Percentiles rank a stretch among this genome's conserved stretches.
These are phyloP conservation scores for Pseudogymnoascus sp. DNA, from an alignment of 2,329 filamentous ascomycete species.

Conservation along the genomic window DNA sequence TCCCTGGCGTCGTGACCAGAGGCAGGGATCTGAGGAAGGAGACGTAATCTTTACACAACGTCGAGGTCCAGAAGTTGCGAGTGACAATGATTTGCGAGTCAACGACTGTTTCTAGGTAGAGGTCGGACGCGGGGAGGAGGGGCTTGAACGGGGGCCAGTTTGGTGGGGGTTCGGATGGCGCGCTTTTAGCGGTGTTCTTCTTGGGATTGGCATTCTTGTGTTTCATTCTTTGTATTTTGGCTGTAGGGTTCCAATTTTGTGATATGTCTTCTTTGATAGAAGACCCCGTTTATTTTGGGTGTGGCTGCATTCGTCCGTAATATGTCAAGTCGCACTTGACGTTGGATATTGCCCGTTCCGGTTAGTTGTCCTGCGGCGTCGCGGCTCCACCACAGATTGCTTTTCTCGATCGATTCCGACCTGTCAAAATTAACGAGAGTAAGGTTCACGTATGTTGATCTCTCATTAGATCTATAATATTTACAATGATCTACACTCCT, in stretches of 20 bases:
- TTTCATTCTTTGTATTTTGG: neutral
- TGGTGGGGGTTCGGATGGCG: constrained; percentile 28
- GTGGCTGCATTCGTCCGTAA: neutral
- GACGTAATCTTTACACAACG: constrained; percentile 57
- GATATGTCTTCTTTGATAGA: neutral
- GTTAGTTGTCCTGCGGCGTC: neutral
- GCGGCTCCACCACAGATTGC: neutral
- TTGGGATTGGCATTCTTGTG: constrained; percentile 7
- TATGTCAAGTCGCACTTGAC: neutral
- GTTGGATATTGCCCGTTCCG: neutral
- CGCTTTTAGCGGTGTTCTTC: neutral
- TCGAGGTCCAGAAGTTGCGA: constrained; percentile 53
- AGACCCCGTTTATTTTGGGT: neutral
- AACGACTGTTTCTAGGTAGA: constrained; percentile 47
- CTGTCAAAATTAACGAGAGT: neutral
- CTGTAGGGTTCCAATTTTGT: neutral
- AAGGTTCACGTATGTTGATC: neutral
- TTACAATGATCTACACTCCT: neutral
- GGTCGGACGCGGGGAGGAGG: constrained; percentile 45
- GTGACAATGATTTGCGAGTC: constrained; percentile 57
- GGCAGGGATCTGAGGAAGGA: constrained; percentile 53
- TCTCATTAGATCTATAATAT: neutral
- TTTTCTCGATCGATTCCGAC: neutral
- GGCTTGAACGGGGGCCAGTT: constrained; percentile 58
- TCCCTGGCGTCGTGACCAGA: constrained; percentile 56